Base-by-base conservation (phyloP, 1,139 yeast species). In the Sugiyamaella pinicola region DNA sequence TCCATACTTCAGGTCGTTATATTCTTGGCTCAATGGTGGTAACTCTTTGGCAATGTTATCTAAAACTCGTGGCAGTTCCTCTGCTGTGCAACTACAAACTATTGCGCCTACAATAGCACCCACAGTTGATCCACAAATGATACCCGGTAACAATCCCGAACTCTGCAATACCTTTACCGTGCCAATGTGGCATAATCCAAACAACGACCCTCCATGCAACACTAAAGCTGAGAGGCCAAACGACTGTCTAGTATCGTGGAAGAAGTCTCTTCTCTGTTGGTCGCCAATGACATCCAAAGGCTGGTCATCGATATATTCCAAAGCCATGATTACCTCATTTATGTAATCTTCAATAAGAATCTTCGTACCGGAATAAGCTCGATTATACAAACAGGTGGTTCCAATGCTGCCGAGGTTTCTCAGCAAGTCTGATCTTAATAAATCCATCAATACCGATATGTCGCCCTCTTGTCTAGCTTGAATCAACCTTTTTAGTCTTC, bases 401-500 rank as follows among this genome's bases (percentile, higher is more conserved):
- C 95, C 81, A 4, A 93, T 87, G 1, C 96, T 95, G 7, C 96
- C 99, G 71, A 93, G 86, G 66, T 93, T 93, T 29, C 99, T 74
- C 46, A 93, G 72, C 63, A 89, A 79, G 0, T 96, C 96, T 0
- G 96, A 86, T 43, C 96, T 74, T 45, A 93, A 77, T 42, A 87
- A 74, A 22, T 88, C 84, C 73, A 87, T 79, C 26, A 93, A 75
- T 39, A 74, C 70, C 22, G 76, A 78, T 1, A 81, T 71, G 63
- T 88, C 85, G n/a, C 78, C 80, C 8, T 75, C 73, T 13, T 75
- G 70, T 50, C 95, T 71, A 0, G 96, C 93, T 29, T 78, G 78
- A 37, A 79, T 74, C 46, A 93, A 69, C 35, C 79, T 75, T 56
- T 82, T 80, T 53, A 86, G 74, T 49, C 97, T 76, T 54, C 87